A percentile compares a stretch with the other conserved stretches of the same genome.
Conservation (phyloP, 2,329 filamentous ascomycete species). For the Sclerotinia glacialis region DNA sequence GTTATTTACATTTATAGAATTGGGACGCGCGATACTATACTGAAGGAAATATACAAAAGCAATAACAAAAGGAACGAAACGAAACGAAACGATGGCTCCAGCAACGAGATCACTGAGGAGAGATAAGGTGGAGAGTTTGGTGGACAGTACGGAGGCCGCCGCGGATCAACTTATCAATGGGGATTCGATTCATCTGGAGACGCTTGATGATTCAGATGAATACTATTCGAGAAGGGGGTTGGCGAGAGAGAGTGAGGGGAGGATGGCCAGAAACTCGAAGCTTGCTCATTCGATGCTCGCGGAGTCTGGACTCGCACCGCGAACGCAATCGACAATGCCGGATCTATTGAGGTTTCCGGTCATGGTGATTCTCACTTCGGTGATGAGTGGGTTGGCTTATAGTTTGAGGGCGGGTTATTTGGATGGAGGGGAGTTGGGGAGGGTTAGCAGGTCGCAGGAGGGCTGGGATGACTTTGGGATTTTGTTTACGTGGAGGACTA, state of each 20-base stretch:
- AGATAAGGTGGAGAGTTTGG: constrained; percentile 12
- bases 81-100: not conserved
- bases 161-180: constrained; percentile 1
- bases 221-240: not conserved
- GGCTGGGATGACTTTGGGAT: constrained; percentile 59
- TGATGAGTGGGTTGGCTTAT: constrained; percentile 63
- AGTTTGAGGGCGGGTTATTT: constrained; percentile 53
- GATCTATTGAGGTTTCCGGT: constrained; percentile 51
- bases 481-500: constrained; percentile 53
- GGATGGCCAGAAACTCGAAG: not conserved
- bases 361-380: constrained; percentile 54
- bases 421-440: constrained; percentile 58
- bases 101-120: constrained; percentile 8
- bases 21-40: not conserved
- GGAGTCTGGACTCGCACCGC: not conserved
- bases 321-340: constrained; percentile 42
- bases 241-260: not conserved
- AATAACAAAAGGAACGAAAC: not conserved
- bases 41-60: not conserved
- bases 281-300: not conserved
- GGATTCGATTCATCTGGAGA: not conserved
- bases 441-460: constrained; percentile 62
- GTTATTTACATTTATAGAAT: not conserved
- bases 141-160: not conserved
- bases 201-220: not conserved